Evolutionary conservation across 1,284 basidiomycete species (phyloP).

Genomic region (Pholiota adiposa): DNA sequence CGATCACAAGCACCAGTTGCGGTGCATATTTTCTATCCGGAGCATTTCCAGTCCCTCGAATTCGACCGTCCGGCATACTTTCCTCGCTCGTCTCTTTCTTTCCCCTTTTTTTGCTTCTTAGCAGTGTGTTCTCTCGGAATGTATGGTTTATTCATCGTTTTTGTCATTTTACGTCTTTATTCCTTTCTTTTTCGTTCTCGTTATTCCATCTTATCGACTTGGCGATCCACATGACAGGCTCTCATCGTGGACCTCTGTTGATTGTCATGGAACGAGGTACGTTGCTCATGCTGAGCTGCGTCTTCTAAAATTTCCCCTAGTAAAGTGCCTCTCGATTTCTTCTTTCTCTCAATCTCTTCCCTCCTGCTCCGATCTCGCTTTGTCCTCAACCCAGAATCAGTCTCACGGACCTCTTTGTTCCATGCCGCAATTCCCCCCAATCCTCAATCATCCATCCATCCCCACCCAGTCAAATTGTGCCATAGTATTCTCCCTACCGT

Average conservation of each 20-base stretch:
- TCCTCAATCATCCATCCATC: conserved; percentile 14
- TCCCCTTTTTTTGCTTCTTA: not conserved
- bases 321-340: not conserved
- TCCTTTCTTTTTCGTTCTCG: not conserved
- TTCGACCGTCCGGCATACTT: not conserved
- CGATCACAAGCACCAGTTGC: too few species aligned
- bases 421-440: conserved; percentile 8
- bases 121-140: conserved; percentile 19
- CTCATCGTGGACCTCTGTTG: not conserved
- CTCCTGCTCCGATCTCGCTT: not conserved
- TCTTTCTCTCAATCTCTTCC: not conserved
- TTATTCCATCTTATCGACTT: conserved; percentile 7
- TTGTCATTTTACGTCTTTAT: not conserved
- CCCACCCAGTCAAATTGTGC: conserved; percentile 7
- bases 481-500: conserved; percentile 11
- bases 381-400: not conserved
- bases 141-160: conserved; percentile 14
- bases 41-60: not conserved
- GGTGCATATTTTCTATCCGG: too few species aligned
- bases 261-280: not conserved
- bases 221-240: not conserved
- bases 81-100: not conserved
- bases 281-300: not conserved
- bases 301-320: not conserved
- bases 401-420: not conserved